phyloP scores from a whole-genome alignment of 768 basidiomycete genomes.

The Calocera viscosa region DNA sequence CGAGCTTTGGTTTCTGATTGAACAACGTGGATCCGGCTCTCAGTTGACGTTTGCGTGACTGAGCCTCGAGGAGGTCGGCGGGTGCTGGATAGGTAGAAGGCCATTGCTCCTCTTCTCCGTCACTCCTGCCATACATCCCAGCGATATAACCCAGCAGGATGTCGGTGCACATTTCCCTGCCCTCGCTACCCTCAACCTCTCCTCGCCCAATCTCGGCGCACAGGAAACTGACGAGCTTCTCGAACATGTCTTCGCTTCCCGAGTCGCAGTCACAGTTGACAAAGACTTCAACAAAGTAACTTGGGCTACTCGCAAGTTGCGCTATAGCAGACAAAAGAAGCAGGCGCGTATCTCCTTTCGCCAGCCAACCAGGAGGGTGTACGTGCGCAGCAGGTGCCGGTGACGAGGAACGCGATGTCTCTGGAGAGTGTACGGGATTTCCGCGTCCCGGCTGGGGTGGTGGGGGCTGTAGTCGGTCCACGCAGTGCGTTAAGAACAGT shows the following conservation, averaged over 20 bases:
- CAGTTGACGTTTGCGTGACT: conserved; percentile 78
- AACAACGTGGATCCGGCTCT: conserved; percentile 74
- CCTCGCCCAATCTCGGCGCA: conserved; percentile 8
- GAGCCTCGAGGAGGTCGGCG: conserved; percentile 48
- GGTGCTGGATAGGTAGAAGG: conserved; percentile 35
- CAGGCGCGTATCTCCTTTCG: conserved; percentile 76
- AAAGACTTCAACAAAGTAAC: conserved; percentile 93
- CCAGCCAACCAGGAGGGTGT: conserved; percentile 37
- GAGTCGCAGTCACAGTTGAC: conserved; percentile 94
- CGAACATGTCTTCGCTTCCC: conserved; percentile 93
- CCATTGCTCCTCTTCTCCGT: neutral
- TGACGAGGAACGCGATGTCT: conserved; percentile 13
- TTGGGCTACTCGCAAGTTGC: conserved; percentile 67
- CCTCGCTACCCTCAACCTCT: neutral
- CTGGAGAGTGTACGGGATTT: conserved; percentile 10
- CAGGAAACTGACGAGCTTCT: conserved; percentile 74
- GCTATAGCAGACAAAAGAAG: conserved; percentile 78
- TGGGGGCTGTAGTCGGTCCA: conserved; percentile 67
- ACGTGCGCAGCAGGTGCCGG: conserved; percentile 12
- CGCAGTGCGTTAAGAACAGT: conserved; percentile 83
- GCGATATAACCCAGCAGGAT: neutral
- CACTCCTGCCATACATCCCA: neutral
- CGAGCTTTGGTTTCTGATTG: conserved; percentile 85
- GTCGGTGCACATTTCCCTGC: conserved; percentile 6
- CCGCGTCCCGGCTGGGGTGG: conserved; percentile 19